Percentiles rank a stretch among this genome's conserved stretches.
Conservation (phyloP, 495 filamentous ascomycete species). For the Sordaria brevicollis region DNA sequence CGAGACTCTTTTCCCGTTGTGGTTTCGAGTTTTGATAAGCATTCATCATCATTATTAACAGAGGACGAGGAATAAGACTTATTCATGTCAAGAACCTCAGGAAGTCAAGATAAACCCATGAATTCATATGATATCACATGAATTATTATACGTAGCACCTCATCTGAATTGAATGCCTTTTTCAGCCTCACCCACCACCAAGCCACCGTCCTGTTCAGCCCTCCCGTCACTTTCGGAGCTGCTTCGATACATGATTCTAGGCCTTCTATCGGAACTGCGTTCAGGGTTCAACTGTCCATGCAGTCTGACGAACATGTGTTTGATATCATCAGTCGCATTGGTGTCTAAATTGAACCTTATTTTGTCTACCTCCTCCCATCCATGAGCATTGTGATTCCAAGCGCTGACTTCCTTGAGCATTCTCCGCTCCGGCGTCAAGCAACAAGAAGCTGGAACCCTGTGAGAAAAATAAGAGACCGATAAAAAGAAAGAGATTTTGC, state of each 20-base stretch:
- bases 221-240: background rate
- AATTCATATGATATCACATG: background rate
- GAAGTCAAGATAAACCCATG: background rate
- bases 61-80: background rate
- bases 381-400: background rate
- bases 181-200: background rate
- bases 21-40: background rate
- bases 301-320: background rate
- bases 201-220: background rate
- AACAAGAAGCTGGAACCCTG: background rate
- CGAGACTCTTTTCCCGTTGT: background rate
- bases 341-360: background rate
- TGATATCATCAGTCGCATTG: background rate
- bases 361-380: background rate
- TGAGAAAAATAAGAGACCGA: background rate
- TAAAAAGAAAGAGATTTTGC: background rate
- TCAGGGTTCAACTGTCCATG: background rate
- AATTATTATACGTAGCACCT: background rate
- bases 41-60: background rate
- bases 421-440: background rate
- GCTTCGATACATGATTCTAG: background rate
- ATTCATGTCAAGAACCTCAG: background rate
- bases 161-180: background rate
- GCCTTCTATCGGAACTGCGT: background rate
- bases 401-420: background rate